Evolutionary conservation across 164 flowering plant species (phyloP).

Genomic region (Berberis vulgaris): DNA sequence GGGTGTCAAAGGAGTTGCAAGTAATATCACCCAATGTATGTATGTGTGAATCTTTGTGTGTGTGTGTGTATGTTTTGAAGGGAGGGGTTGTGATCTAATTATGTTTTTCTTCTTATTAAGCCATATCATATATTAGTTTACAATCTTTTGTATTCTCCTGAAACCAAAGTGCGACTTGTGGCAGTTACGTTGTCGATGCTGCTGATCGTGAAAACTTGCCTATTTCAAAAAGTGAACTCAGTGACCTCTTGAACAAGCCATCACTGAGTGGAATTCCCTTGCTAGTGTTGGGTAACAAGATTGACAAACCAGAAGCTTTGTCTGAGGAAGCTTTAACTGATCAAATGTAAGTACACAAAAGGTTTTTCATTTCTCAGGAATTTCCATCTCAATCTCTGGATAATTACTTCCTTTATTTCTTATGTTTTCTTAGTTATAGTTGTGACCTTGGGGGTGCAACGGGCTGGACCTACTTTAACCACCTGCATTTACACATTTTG

Average conservation of each 20-base stretch:
- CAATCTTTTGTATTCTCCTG: too few relatives aligned
- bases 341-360: constrained; percentile 45
- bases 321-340: constrained; percentile 54
- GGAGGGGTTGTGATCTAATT: too few relatives aligned
- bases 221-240: constrained; percentile 66
- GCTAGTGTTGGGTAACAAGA: constrained; percentile 78
- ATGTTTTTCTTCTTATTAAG: too few relatives aligned
- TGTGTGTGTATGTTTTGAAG: too few relatives aligned
- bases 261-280: constrained; percentile 68
- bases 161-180: background rate
- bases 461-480: too few relatives aligned
- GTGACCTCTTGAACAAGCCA: constrained; percentile 68
- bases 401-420: too few relatives aligned
- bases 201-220: constrained; percentile 68
- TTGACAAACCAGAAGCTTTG: constrained; percentile 62
- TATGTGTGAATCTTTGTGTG: too few relatives aligned
- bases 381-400: background rate
- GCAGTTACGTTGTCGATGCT: constrained; percentile 83
- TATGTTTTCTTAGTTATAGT: too few relatives aligned
- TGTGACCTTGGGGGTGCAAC: background rate
- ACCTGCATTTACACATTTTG: too few relatives aligned
- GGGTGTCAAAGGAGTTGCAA: too few relatives aligned
- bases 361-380: background rate
- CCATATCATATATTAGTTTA: too few relatives aligned
- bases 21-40: too few relatives aligned